A percentile compares a stretch with the other conserved stretches of the same genome.
Conservation (phyloP, 2,329 filamentous ascomycete genomes). For the Alternaria sp. region DNA sequence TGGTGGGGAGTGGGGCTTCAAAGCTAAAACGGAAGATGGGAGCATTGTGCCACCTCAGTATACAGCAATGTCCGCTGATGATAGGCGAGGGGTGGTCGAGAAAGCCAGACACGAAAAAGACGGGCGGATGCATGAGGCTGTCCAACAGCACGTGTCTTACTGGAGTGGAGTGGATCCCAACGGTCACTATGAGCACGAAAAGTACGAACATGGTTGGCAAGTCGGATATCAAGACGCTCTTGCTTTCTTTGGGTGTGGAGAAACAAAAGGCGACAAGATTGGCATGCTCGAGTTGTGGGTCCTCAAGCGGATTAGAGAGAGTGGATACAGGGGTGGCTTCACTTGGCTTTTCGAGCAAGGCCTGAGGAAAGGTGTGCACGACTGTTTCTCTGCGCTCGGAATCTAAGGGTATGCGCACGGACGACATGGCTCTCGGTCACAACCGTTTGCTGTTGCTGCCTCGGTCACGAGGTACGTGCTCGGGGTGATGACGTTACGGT, state of each 20-base stretch:
- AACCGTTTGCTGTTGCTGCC: neutral
- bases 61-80: slow-evolving; percentile 16
- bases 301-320: slow-evolving; percentile 61
- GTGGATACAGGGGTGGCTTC: slow-evolving; percentile 55
- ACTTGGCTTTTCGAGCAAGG: slow-evolving; percentile 62
- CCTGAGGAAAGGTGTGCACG: slow-evolving; percentile 53
- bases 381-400: slow-evolving; percentile 43
- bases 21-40: slow-evolving; percentile 56
- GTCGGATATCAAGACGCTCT: slow-evolving; percentile 63
- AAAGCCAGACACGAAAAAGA: slow-evolving; percentile 51
- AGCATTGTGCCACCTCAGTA: slow-evolving; percentile 50
- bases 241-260: slow-evolving; percentile 56
- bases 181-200: slow-evolving; percentile 59
- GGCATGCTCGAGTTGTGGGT: slow-evolving; percentile 66
- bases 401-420: slow-evolving; percentile 15
- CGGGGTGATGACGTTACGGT: neutral
- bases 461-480: neutral
- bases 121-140: slow-evolving; percentile 43
- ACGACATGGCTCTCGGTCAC: neutral
- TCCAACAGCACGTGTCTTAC: slow-evolving; percentile 56
- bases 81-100: slow-evolving; percentile 38
- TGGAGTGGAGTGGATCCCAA: slow-evolving; percentile 57
- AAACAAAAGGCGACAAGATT: slow-evolving; percentile 56
- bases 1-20: slow-evolving; percentile 68
- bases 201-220: slow-evolving; percentile 63